Base-by-base conservation (phyloP, 2,329 filamentous ascomycete species). In the Aspergillus pseudotamarii region DNA sequence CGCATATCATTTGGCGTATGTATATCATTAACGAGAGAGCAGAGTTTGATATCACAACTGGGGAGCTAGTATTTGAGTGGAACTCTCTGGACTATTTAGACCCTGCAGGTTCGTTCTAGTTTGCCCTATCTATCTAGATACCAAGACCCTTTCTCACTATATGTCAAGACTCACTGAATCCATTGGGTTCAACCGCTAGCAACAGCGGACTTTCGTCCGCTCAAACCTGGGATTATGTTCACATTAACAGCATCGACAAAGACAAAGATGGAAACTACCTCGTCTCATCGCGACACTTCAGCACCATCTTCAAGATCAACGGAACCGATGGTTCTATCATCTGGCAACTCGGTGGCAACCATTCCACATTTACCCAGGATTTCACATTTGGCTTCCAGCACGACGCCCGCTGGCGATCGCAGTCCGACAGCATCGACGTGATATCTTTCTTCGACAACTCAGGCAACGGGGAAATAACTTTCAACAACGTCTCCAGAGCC, bases 331-430 rank as follows among this genome's bases (percentile, higher is more conserved):
- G 73, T 12, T 66, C 71, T 12, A 62, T 75, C 16, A 69, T 74
- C 16, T 75, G 73, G 73, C 63, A 64, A 5, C 66, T 74, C 19
- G 71, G 72, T 4, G 73, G 73, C 4, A 69, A 60, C 5, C 23
- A 14, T 14, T 50, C 46, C 12, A 30, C 60, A 66, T 8, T 70
- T 69, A 1, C 48, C 11, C 19, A 66, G 73, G 78, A 77, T 75
- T 80, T 67, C 77, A 80, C 63, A 74, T 80, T 72, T 73, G 74
- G 61, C 63, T 80, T 57, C 28, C 68, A 70, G 56, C 68, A 70
- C 21, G 41, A 70, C 28, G 66, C 68, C 6, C 65, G 67, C 2
- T 64, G 60, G 21, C 56, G 48, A 6, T 30, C 54, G 2, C 36
- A 66, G 19, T 23, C 51, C 19, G 56, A 36, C 3, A 58, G 28